Conservation (phyloP, 2,329 filamentous ascomycete species). For the Arthroderma sp. region DNA sequence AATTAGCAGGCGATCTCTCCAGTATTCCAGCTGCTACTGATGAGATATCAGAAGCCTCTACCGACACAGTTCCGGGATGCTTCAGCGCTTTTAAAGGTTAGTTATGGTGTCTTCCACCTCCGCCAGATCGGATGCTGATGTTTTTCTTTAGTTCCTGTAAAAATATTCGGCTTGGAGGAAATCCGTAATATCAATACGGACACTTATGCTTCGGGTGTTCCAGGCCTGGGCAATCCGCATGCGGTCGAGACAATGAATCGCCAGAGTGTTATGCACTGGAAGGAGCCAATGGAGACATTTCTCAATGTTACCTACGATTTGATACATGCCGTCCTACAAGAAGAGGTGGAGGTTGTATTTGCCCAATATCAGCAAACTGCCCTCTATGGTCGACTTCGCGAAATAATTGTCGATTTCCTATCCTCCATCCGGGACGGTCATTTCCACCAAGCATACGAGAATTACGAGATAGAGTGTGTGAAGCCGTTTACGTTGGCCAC, state of each 20-base stretch:
- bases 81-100: constrained; percentile 1
- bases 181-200: constrained; percentile 44
- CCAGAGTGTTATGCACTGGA: constrained; percentile 48
- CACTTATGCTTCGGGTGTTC: constrained; percentile 45
- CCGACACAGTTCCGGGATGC: background rate
- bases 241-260: constrained; percentile 48
- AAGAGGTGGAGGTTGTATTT: constrained; percentile 33
- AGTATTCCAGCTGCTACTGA: background rate
- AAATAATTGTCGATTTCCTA: constrained; percentile 36
- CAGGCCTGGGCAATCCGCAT: constrained; percentile 45
- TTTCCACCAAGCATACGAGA: constrained; percentile 35
- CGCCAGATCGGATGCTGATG: background rate
- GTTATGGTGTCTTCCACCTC: background rate
- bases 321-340: constrained; percentile 26
- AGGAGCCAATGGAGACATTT: constrained; percentile 36
- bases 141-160: constrained; percentile 9
- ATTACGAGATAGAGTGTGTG: constrained; percentile 41
- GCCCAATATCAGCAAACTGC: constrained; percentile 22
- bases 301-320: constrained; percentile 18
- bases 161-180: constrained; percentile 19
- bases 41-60: too few species aligned
- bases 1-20: background rate
- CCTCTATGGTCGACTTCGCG: constrained; percentile 22
- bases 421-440: constrained; percentile 25
- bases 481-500: constrained; percentile 44